Conservation (phyloP, 176 grass and related monocot genomes). For the Zea mays region DNA sequence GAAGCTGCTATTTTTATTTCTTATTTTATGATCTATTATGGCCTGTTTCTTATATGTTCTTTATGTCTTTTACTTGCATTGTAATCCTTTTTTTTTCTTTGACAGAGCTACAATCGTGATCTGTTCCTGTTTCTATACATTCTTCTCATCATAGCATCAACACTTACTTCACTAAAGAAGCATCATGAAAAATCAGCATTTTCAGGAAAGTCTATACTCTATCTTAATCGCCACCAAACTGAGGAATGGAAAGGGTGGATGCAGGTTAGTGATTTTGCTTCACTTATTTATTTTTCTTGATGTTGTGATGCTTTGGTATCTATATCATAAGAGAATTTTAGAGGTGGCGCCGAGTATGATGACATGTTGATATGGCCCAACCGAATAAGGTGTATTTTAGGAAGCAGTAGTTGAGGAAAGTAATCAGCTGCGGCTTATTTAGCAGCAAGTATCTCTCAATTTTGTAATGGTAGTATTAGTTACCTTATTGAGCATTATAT, state of each 20-base stretch:
- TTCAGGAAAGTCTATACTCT: conserved; percentile 68
- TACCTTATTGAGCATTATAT: too few relatives aligned
- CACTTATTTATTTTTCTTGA: conserved; percentile 12
- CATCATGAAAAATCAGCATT: conserved; percentile 78
- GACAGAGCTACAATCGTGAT: conserved; percentile 72
- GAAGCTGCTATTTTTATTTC: conserved; percentile 2
- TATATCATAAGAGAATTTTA: conserved; percentile 13
- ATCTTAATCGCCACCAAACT: conserved; percentile 81
- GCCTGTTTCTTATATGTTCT: conserved; percentile 14
- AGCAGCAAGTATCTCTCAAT: too few relatives aligned
- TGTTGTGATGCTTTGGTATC: not conserved
- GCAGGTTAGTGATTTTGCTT: conserved; percentile 57
- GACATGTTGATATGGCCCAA: not conserved
- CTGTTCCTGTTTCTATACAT: conserved; percentile 78
- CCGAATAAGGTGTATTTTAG: too few relatives aligned
- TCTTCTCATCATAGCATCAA: conserved; percentile 67
- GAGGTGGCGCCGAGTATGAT: not conserved
- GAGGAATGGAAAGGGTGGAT: conserved; percentile 94
- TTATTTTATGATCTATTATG: not conserved
- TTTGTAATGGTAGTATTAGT: too few relatives aligned
- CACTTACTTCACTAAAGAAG: conserved; percentile 72
- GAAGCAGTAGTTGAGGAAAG: too few relatives aligned
- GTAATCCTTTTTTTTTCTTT: conserved; percentile 29
- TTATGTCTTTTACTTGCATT: conserved; percentile 30
- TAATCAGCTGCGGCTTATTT: too few relatives aligned